Evolutionary conservation across 176 grass and related monocot species (phyloP).

Genomic region (Zea luxurians): DNA sequence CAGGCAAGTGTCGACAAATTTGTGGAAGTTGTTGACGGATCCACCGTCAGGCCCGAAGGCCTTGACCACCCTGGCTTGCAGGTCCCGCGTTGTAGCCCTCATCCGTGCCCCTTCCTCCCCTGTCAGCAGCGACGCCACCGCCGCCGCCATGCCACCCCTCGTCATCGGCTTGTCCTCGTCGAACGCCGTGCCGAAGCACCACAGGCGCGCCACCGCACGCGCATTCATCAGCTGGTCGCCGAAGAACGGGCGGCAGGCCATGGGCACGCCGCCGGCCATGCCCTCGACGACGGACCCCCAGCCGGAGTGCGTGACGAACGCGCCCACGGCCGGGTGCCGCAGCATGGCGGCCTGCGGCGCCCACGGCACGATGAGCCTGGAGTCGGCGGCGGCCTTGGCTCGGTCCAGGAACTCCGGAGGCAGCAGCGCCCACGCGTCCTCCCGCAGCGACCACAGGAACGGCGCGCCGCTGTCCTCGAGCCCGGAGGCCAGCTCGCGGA

Average conservation of each 20-base stretch:
- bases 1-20: slow-evolving; percentile 13
- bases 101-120: slow-evolving; percentile 46
- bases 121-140: slow-evolving; percentile 36
- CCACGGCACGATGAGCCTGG: slow-evolving; percentile 35
- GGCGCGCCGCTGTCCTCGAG: slow-evolving; percentile 43
- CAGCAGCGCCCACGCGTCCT: slow-evolving; percentile 36
- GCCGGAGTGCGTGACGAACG: slow-evolving; percentile 46
- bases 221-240: slow-evolving; percentile 55
- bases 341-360: not conserved
- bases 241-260: slow-evolving; percentile 59
- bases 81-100: slow-evolving; percentile 30
- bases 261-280: slow-evolving; percentile 43
- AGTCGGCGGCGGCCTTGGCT: not conserved
- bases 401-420: slow-evolving; percentile 44
- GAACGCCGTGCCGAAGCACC: slow-evolving; percentile 43
- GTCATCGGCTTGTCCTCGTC: slow-evolving; percentile 8
- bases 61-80: slow-evolving; percentile 30
- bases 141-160: slow-evolving; percentile 21
- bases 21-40: slow-evolving; percentile 30
- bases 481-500: slow-evolving; percentile 43
- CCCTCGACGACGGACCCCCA: slow-evolving; percentile 62
- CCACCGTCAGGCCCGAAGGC: slow-evolving; percentile 28
- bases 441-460: slow-evolving; percentile 58
- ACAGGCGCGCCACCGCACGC: slow-evolving; percentile 29
- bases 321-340: not conserved